Evolutionary conservation across 768 basidiomycete species (phyloP).

Genomic region (Serendipita sp.): DNA sequence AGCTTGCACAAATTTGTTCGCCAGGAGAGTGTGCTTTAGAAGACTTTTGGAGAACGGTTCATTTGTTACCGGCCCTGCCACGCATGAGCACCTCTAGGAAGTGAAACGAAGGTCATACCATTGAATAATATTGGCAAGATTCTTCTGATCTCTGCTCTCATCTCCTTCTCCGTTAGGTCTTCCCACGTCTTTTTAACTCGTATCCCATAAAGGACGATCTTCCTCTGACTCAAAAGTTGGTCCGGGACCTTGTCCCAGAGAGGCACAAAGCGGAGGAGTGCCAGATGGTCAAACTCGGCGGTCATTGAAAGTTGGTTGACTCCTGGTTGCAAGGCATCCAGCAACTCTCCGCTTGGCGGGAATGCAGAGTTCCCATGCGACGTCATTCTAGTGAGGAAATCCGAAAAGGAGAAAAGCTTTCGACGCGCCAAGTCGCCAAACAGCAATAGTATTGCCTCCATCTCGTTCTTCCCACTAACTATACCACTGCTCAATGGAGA

Average conservation of each 20-base stretch:
- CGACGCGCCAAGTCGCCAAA: neutral
- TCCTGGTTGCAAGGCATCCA: neutral
- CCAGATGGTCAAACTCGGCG: neutral
- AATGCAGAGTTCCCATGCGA: neutral
- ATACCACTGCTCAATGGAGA: neutral
- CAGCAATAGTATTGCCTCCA: neutral
- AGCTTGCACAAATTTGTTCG: neutral
- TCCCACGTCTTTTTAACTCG: neutral
- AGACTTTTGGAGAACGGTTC: neutral
- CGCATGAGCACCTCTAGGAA: too few species aligned
- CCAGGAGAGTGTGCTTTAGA: neutral
- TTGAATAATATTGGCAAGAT: neutral
- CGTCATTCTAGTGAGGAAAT: neutral
- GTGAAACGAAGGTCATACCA: neutral
- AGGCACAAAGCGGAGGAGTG: neutral
- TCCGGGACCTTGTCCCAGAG: neutral
- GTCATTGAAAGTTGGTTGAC: neutral
- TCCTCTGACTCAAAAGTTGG: neutral
- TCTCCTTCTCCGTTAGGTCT: neutral
- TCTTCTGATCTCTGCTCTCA: neutral
- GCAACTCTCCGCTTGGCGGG: neutral
- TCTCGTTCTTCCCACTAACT: neutral
- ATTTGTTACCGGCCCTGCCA: neutral
- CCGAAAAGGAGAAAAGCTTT: neutral
- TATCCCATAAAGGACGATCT: neutral